These are phyloP conservation scores for Craspedostauros australis DNA, from an alignment of 108 stramenopile species.

Conservation along the genomic window DNA sequence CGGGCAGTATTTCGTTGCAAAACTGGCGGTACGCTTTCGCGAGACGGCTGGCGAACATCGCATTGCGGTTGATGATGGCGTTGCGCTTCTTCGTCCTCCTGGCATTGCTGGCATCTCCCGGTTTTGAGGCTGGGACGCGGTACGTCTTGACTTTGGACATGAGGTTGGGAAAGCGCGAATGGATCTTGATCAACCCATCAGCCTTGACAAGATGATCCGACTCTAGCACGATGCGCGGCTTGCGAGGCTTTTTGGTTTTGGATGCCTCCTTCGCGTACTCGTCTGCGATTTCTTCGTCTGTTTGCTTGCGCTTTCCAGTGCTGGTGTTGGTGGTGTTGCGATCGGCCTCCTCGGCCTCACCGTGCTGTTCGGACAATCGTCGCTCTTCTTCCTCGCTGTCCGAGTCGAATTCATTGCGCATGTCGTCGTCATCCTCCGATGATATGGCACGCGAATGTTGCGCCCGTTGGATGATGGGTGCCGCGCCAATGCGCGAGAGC, in stretches of 20 bases:
- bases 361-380: conserved; percentile 40
- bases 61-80: conserved; percentile 31
- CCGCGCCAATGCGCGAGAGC: too few relatives aligned
- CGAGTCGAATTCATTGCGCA: too few relatives aligned
- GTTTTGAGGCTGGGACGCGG: too few relatives aligned
- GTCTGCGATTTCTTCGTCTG: conserved; percentile 33
- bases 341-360: conserved; percentile 38
- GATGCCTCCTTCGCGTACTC: conserved; percentile 38
- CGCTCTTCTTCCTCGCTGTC: conserved; percentile 70
- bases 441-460: too few relatives aligned
- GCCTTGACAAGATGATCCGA: too few relatives aligned
- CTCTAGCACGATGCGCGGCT: too few relatives aligned
- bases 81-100: conserved; percentile 11
- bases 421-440: too few relatives aligned
- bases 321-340: conserved; percentile 6
- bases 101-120: too few relatives aligned
- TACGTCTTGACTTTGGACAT: too few relatives aligned
- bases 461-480: too few relatives aligned
- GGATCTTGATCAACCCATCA: too few relatives aligned
- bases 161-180: too few relatives aligned
- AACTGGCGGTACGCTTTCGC: conserved; percentile 46
- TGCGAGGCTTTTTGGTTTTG: conserved; percentile 24
- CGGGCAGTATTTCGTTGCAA: conserved; percentile 42
- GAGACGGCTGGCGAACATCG: conserved; percentile 21
- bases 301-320: conserved; percentile 15